Evolutionary conservation across 345 rosid genomes (phyloP), one percentile per base, ranked within the genome.

Genomic region (Citrus medica): DNA sequence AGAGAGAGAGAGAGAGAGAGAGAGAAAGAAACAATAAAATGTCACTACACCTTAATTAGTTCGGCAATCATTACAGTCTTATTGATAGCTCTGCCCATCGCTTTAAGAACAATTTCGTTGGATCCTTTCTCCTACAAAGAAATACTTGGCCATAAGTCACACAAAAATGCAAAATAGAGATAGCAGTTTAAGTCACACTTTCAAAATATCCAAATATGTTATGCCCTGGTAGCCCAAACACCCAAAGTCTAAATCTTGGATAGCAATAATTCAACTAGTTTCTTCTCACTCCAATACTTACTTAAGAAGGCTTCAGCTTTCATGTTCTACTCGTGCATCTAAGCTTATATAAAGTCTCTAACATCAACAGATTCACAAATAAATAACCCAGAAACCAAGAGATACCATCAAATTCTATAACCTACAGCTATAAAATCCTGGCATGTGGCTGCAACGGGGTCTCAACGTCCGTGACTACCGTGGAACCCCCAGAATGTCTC

Each of bases 81-180:
- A 84, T 86, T 91, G 71, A 91, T 91, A 62, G 94, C 94, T 83
- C 92, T 91, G 75, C 94, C 94, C 91, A 89, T 91, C n/a, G 94
- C 94, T 79, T 89, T 91, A 82, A 89, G 90, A 48, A 83, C 86
- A 72, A 91, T 88, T 80, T 89, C 93, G 74, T 16, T 82, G 21
- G 91, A 84, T 3, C 93, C 93, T 80, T 89, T 91, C 69, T 91
- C 93, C 94, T 91, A 40, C 7, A 68, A 74, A 77, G 37, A 27
- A 53, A 55, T 25, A 78, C 2, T 24, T 32, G 0, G 24, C 65
- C 40, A 7, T 40, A 56, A n/a, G 28, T 4, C 48, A 55, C 6
- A 65, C 6, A 65, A 66, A 13, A 69, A 21, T 37, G 24, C 30
- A 25, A 22, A 35, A 73, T 24, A 24, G 3, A 10, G 1, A 59